These are phyloP conservation scores for Boletus reticulatus DNA, from an alignment of 768 basidiomycete genomes.

Conservation along the genomic window DNA sequence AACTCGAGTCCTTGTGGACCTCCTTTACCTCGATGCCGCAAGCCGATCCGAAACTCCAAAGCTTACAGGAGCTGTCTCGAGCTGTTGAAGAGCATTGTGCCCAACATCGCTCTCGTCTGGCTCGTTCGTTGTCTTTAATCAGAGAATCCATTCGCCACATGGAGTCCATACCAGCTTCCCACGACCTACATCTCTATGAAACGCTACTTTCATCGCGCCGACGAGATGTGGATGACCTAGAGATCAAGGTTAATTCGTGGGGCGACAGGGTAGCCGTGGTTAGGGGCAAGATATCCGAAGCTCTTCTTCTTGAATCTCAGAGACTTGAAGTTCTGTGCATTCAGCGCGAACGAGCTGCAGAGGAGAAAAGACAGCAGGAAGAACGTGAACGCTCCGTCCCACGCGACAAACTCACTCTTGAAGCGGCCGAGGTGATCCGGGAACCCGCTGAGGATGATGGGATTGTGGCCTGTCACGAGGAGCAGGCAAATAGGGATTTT, in stretches of 20 bases:
- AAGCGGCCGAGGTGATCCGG: constrained; percentile 2
- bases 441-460: constrained; percentile 21
- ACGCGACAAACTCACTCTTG: constrained; percentile 23
- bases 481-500: constrained; percentile 11
- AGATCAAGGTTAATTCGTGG: constrained; percentile 49
- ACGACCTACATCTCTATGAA: constrained; percentile 47
- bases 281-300: constrained; percentile 38
- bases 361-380: constrained; percentile 18
- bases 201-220: constrained; percentile 47
- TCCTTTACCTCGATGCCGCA: constrained; percentile 32
- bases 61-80: constrained; percentile 37
- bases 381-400: constrained; percentile 31
- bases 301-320: constrained; percentile 40
- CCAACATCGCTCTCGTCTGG: constrained; percentile 36
- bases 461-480: constrained; percentile 24
- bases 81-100: constrained; percentile 36
- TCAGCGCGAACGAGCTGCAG: constrained; percentile 26
- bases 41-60: constrained; percentile 29
- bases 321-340: constrained; percentile 39
- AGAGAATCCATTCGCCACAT: constrained; percentile 56
- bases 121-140: constrained; percentile 50
- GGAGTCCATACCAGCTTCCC: constrained; percentile 44
- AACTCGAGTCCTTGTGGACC: constrained; percentile 39
- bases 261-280: constrained; percentile 34
- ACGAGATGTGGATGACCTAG: constrained; percentile 50